Percentiles rank a stretch among this genome's conserved stretches.
phyloP scores from a whole-genome alignment of 257 asterid species.

The Buddleja alternifolia region DNA sequence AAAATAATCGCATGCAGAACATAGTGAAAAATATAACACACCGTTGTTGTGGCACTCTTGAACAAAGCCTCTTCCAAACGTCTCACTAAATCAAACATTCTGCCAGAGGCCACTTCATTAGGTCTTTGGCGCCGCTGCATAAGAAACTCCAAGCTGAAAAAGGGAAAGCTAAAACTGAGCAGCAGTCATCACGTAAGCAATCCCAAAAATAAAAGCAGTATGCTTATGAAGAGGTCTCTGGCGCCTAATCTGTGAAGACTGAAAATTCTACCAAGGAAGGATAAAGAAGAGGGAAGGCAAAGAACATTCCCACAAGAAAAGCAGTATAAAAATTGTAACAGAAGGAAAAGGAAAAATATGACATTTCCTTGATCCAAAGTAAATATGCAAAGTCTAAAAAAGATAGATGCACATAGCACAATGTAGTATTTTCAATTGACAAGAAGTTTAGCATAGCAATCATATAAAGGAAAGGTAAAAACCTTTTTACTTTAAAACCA shows the following conservation, averaged over 20 bases:
- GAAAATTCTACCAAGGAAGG: background rate
- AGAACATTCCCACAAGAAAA: background rate
- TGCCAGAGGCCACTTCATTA: conserved; percentile 60
- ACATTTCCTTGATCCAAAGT: background rate
- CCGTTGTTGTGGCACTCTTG: conserved; percentile 83
- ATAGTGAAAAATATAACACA: conserved; percentile 34
- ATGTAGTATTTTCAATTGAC: background rate
- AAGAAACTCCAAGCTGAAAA: conserved; percentile 64
- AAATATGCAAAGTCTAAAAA: background rate
- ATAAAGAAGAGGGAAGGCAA: background rate
- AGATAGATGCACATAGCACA: background rate
- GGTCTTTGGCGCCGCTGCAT: conserved; percentile 67
- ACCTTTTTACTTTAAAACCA: background rate
- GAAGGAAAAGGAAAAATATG: background rate
- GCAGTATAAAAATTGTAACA: background rate
- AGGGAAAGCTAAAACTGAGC: conserved; percentile 31
- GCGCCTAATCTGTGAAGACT: conserved; percentile 15
- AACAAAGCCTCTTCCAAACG: conserved; percentile 82
- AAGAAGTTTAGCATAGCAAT: conserved; percentile 9
- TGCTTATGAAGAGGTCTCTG: conserved; percentile 7
- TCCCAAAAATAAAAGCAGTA: conserved; percentile 3
- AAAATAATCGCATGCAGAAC: conserved; percentile 8
- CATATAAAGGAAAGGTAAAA: background rate
- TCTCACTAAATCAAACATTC: conserved; percentile 64
- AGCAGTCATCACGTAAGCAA: background rate